A percentile compares a stretch with the other conserved stretches of the same genome.
phyloP scores from a whole-genome alignment of 495 filamentous ascomycete genomes.

The Physcia stellaris region DNA sequence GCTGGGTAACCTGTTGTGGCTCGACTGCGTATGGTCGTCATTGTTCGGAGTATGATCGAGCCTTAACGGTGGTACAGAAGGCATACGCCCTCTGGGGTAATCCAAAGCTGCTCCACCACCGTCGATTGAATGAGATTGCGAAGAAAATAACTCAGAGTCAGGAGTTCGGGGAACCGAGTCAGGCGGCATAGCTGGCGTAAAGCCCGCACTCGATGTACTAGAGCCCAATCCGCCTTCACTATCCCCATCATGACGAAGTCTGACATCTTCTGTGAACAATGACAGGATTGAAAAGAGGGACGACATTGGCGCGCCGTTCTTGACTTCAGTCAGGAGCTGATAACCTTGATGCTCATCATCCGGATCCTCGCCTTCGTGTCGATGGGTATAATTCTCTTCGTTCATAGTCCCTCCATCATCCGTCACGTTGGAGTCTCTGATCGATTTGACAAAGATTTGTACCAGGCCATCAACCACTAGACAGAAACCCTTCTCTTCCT shows the following conservation, averaged over 20 bases:
- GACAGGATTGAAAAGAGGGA: slow-evolving; percentile 95
- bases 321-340: slow-evolving; percentile 90
- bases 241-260: slow-evolving; percentile 53
- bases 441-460: slow-evolving; percentile 95
- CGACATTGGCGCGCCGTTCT: slow-evolving; percentile 97
- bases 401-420: slow-evolving; percentile 20
- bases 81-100: slow-evolving; percentile 20
- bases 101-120: slow-evolving; percentile 20
- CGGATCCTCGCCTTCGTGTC: slow-evolving; percentile 49
- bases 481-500: slow-evolving; percentile 97
- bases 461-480: slow-evolving; percentile 93
- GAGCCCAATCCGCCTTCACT: slow-evolving; percentile 35
- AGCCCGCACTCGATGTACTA: slow-evolving; percentile 26
- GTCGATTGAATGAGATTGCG: no score
- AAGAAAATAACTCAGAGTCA: slow-evolving; percentile 20
- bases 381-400: slow-evolving; percentile 30
- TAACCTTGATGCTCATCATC: slow-evolving; percentile 60
- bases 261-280: slow-evolving; percentile 89
- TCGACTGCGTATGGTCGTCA: slow-evolving; percentile 12
- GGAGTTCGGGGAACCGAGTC: slow-evolving; percentile 35
- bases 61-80: slow-evolving; percentile 58
- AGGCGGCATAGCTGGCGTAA: slow-evolving; percentile 23
- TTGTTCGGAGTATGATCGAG: slow-evolving; percentile 37
- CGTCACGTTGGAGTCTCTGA: slow-evolving; percentile 36
- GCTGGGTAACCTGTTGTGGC: slow-evolving; percentile 6